A percentile compares a stretch with the other conserved stretches of the same genome.
Evolutionary conservation across 768 basidiomycete species (phyloP).

Genomic region (Holtermannia corniformis): DNA sequence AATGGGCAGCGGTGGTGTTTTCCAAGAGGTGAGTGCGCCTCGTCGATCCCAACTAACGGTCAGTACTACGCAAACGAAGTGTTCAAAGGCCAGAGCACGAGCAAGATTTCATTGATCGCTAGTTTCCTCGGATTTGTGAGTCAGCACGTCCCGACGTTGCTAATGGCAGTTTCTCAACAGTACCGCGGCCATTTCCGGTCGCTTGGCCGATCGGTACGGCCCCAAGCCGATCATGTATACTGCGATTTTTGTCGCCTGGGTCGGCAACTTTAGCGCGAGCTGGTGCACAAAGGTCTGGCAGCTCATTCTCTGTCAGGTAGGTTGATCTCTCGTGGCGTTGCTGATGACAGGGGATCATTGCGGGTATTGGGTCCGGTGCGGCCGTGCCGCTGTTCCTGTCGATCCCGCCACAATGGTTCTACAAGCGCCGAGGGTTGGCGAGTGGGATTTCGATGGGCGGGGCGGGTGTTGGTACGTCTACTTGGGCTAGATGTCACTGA

Average conservation of each 20-base stretch:
- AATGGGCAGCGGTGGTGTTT: slow-evolving; percentile 19
- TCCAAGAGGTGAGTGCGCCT: slow-evolving; percentile 12
- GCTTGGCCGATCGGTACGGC: slow-evolving; percentile 23
- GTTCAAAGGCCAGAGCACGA: slow-evolving; percentile 5
- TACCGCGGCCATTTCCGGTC: slow-evolving; percentile 16
- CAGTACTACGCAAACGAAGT: slow-evolving; percentile 16
- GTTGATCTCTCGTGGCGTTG: neutral
- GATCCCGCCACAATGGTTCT: slow-evolving; percentile 35
- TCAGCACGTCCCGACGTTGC: neutral
- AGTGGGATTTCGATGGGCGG: slow-evolving; percentile 32
- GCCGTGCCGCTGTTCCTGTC: slow-evolving; percentile 33
- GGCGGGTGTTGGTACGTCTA: slow-evolving; percentile 22
- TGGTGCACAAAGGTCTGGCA: slow-evolving; percentile 21
- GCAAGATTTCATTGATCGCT: neutral
- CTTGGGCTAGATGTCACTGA: neutral
- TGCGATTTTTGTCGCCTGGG: slow-evolving; percentile 11
- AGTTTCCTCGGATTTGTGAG: slow-evolving; percentile 4
- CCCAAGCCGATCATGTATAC: slow-evolving; percentile 20
- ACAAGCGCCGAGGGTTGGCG: slow-evolving; percentile 22
- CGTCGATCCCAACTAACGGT: neutral
- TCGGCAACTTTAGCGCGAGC: slow-evolving; percentile 12
- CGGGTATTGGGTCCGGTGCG: slow-evolving; percentile 20
- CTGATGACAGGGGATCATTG: slow-evolving; percentile 12
- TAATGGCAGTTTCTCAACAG: slow-evolving; percentile 6
- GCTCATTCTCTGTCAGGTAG: slow-evolving; percentile 17